Conservation (phyloP, 1,139 yeast species). For the Diutina neorugosa region DNA sequence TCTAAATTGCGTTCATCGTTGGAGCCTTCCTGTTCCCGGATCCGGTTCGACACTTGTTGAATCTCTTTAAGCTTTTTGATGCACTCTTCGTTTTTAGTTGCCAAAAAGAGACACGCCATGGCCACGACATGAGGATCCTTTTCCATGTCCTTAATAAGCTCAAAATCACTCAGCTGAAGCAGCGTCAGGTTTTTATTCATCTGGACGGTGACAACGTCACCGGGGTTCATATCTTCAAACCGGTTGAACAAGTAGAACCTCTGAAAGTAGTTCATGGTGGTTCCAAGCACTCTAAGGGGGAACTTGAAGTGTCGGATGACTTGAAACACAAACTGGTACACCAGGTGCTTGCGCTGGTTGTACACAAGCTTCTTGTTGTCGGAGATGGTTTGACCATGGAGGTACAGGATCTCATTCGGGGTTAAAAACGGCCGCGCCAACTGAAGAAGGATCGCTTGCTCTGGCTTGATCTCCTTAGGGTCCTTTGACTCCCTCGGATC, state of each 20-base stretch:
- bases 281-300: slow-evolving; percentile 55
- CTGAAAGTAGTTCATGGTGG: slow-evolving; percentile 63
- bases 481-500: neutral
- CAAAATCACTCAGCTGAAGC: slow-evolving; percentile 9
- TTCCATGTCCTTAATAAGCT: slow-evolving; percentile 14
- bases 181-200: slow-evolving; percentile 1
- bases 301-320: slow-evolving; percentile 43
- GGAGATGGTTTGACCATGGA: slow-evolving; percentile 41
- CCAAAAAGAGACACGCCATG: slow-evolving; percentile 62
- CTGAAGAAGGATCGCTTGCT: slow-evolving; percentile 15
- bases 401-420: slow-evolving; percentile 38
- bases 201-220: neutral
- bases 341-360: slow-evolving; percentile 40
- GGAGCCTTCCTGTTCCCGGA: slow-evolving; percentile 15
- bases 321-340: slow-evolving; percentile 43
- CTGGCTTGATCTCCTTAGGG: neutral
- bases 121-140: slow-evolving; percentile 45
- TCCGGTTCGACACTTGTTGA: slow-evolving; percentile 30
- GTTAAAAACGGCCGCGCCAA: slow-evolving; percentile 59
- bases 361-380: slow-evolving; percentile 35
- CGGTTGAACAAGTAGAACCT: slow-evolving; percentile 54
- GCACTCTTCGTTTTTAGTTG: slow-evolving; percentile 82
- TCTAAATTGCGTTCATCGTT: slow-evolving; percentile 17
- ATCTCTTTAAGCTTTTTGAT: slow-evolving; percentile 73
- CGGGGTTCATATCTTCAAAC: slow-evolving; percentile 27